Conservation (phyloP, 208 protist genomes). For the Lotmaria passim region DNA sequence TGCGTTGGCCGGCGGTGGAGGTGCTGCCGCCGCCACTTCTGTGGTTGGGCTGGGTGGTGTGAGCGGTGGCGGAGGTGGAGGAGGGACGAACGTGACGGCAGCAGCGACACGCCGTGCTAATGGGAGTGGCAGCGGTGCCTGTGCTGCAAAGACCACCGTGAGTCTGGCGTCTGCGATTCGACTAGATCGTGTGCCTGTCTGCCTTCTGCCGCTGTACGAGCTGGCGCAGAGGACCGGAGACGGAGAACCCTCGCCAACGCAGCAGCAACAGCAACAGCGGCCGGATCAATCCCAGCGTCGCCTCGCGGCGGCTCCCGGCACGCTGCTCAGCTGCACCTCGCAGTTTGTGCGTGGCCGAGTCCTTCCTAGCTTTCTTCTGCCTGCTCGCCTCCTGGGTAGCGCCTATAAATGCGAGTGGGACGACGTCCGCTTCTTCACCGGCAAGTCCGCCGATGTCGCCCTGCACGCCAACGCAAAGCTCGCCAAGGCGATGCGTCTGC, state of each 20-base stretch:
- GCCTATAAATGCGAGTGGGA: conserved; percentile 37
- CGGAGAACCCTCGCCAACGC: background rate
- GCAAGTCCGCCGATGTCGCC: conserved; percentile 23
- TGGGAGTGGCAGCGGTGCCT: background rate
- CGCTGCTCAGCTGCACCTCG: conserved; percentile 17
- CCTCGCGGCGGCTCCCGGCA: background rate
- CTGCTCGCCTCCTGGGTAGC: conserved; percentile 30
- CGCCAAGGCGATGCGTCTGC: conserved; percentile 39
- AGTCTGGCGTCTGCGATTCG: too few species aligned
- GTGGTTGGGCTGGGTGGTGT: background rate
- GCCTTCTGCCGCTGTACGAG: conserved; percentile 12
- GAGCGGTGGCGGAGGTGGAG: background rate
- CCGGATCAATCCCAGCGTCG: background rate
- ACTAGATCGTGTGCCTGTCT: background rate
- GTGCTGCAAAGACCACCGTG: too few species aligned
- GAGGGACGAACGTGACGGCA: background rate
- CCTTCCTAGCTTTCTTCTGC: conserved; percentile 35
- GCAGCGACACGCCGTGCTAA: background rate
- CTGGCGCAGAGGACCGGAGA: background rate
- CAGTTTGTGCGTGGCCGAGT: conserved; percentile 29
- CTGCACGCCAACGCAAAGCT: conserved; percentile 51
- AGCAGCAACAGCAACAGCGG: background rate
- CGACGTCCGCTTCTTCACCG: conserved; percentile 32
- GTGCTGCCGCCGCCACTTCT: background rate
- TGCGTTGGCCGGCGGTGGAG: background rate